Percentiles rank a stretch among this genome's conserved stretches.
phyloP scores from a whole-genome alignment of 306 rosid species.

The Delonix regia region DNA sequence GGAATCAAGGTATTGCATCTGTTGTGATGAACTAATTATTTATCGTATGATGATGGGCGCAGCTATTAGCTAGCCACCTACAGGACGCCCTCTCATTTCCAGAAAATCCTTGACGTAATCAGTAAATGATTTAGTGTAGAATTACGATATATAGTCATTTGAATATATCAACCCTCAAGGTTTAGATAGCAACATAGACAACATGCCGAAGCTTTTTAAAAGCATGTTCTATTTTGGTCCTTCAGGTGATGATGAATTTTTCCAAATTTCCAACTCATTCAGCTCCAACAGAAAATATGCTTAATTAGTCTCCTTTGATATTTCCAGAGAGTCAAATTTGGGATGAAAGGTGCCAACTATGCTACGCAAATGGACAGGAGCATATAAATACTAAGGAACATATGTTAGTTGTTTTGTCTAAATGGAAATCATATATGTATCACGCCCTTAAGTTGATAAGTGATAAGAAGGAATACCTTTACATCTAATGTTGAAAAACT shows the following conservation, averaged over 20 bases:
- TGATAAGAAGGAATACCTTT: slow-evolving; percentile 55
- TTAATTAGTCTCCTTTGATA: slow-evolving; percentile 4
- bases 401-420: background rate
- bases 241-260: background rate
- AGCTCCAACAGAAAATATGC: slow-evolving; percentile 7
- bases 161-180: background rate
- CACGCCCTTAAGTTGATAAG: background rate
- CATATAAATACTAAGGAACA: background rate
- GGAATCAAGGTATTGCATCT: background rate
- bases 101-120: slow-evolving; percentile 1
- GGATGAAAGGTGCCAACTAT: background rate
- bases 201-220: slow-evolving; percentile 4
- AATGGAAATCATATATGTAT: background rate
- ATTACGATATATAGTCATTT: background rate
- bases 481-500: slow-evolving; percentile 77
- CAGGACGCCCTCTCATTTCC: background rate
- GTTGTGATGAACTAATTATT: background rate
- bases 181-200: background rate
- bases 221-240: background rate
- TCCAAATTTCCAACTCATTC: background rate
- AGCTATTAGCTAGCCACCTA: background rate
- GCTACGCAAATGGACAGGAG: slow-evolving; percentile 1
- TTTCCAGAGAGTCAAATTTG: background rate
- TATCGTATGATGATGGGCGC: background rate
- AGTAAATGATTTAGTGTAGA: background rate